Base-by-base conservation (phyloP, 139 green algal genomes). In the Tetradesmus obliquus region DNA sequence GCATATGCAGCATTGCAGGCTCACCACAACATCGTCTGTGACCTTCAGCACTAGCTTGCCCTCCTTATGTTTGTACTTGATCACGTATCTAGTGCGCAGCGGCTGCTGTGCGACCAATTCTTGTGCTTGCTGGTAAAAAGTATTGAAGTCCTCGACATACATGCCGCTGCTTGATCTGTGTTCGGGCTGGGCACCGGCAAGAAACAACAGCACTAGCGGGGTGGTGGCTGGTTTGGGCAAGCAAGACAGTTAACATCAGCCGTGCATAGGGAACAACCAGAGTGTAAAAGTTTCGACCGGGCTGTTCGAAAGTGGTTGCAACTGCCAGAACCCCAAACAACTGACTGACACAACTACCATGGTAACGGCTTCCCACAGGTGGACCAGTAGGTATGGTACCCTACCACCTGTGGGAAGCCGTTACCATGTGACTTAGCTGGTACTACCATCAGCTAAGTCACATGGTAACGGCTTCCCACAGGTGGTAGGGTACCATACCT, bases 41-140 rank as follows among this genome's bases (percentile, higher is more conserved):
- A 99, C 96, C 91, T 99, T 99, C 8, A 99, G 87, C 12, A 96
- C 93, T 17, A 99, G 91, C 90, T 97, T 97, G 55, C 96, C 97
- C 54, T 98, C 96, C 22, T 93, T 95, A 58, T 99, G 95, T 10
- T 95, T 92, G 79, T 99, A 99, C 88, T 99, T 99, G 32, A 98
- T 96, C 32, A 94, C 92, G 89, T 98, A 99, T 15, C 97, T 93
- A 20, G 95, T 97, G 20, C 91, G 94, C n/a, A 99, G 60, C 3
- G 97, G 97, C n/a, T 95, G 90, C 1, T 87, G 87, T 3, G 91
- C 90, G 20, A 94, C 97, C 13, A 98, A 82, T 3, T 94, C 95
- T 90, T 98, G 94, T 20, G 97, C 94, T 87, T 98, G 95, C 58
- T 95, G n/a, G 24, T 94, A 93, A 74, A 99, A 99, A 0, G 89